Evolutionary conservation across 768 basidiomycete genomes (phyloP).

Genomic region (Calvatia gigantea): DNA sequence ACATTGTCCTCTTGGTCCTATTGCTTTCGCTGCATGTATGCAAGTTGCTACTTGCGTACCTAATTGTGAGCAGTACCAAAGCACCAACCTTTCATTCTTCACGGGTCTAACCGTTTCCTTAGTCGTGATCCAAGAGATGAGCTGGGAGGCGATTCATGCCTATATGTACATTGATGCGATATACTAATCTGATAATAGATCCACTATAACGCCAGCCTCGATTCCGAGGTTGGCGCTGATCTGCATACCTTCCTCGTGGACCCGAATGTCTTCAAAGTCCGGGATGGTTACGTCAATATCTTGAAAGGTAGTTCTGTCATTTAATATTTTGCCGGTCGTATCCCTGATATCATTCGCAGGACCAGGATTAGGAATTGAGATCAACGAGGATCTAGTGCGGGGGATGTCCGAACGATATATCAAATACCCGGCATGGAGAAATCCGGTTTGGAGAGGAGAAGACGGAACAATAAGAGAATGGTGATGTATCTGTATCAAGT

Average conservation of each 20-base stretch:
- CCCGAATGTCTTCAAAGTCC: slow-evolving; percentile 48
- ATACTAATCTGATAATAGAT: slow-evolving; percentile 35
- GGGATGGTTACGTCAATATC: slow-evolving; percentile 46
- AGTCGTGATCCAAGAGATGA: slow-evolving; percentile 69
- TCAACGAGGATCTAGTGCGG: slow-evolving; percentile 56
- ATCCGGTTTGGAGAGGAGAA: slow-evolving; percentile 51
- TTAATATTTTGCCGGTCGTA: not conserved
- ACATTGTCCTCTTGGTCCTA: slow-evolving; percentile 69
- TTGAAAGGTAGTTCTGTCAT: slow-evolving; percentile 24
- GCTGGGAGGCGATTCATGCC: slow-evolving; percentile 41
- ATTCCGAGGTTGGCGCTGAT: slow-evolving; percentile 39
- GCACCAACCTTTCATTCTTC: not conserved
- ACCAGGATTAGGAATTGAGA: slow-evolving; percentile 57
- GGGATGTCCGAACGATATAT: slow-evolving; percentile 29
- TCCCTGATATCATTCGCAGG: slow-evolving; percentile 24
- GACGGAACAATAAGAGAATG: slow-evolving; percentile 56
- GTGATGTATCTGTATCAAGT: slow-evolving; percentile 23
- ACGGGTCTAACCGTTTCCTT: slow-evolving; percentile 2
- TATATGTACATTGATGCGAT: not conserved
- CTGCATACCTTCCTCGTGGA: slow-evolving; percentile 57
- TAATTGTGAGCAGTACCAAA: slow-evolving; percentile 42
- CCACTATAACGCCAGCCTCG: slow-evolving; percentile 49
- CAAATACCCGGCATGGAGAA: slow-evolving; percentile 45
- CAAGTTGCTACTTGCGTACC: slow-evolving; percentile 57
- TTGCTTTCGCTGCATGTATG: slow-evolving; percentile 69